Evolutionary conservation across 495 filamentous ascomycete genomes (phyloP).

Genomic region (Echria macrotheca): DNA sequence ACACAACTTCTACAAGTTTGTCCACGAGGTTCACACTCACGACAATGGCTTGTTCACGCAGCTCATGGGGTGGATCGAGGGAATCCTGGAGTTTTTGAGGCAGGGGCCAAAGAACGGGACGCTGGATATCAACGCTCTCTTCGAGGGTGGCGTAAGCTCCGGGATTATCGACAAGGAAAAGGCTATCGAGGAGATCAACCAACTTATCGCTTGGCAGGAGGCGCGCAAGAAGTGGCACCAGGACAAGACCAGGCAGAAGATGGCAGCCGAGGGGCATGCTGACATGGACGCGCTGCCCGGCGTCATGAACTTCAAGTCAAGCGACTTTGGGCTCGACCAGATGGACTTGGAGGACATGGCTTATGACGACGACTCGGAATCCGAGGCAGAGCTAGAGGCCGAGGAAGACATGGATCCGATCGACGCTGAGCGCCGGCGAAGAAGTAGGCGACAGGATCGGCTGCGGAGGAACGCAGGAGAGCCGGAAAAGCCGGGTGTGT

Average conservation of each 20-base stretch:
- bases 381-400: slow-evolving; percentile 64
- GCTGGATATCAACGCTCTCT: slow-evolving; percentile 89
- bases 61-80: slow-evolving; percentile 95
- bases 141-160: slow-evolving; percentile 67
- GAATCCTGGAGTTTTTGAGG: slow-evolving; percentile 89
- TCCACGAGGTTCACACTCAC: slow-evolving; percentile 97
- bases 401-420: slow-evolving; percentile 82
- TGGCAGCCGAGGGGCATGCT: slow-evolving; percentile 74
- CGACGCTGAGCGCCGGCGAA: slow-evolving; percentile 70
- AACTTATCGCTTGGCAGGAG: slow-evolving; percentile 87
- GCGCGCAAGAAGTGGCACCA: slow-evolving; percentile 94
- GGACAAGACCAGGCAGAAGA: slow-evolving; percentile 96
- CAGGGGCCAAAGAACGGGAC: slow-evolving; percentile 72
- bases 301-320: slow-evolving; percentile 53
- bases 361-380: slow-evolving; percentile 66
- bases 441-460: slow-evolving; percentile 68
- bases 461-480: slow-evolving; percentile 82
- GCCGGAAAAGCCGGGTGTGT: slow-evolving; percentile 75
- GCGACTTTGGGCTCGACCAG: slow-evolving; percentile 85
- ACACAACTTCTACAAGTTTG: slow-evolving; percentile 96
- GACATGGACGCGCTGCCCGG: slow-evolving; percentile 41
- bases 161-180: slow-evolving; percentile 61
- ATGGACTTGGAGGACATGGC: slow-evolving; percentile 81
- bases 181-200: slow-evolving; percentile 76
- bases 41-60: slow-evolving; percentile 95